Evolutionary conservation across 202 grass and related monocot species (phyloP), one percentile per base, ranked within the genome.

Genomic region (Musa balbisiana): DNA sequence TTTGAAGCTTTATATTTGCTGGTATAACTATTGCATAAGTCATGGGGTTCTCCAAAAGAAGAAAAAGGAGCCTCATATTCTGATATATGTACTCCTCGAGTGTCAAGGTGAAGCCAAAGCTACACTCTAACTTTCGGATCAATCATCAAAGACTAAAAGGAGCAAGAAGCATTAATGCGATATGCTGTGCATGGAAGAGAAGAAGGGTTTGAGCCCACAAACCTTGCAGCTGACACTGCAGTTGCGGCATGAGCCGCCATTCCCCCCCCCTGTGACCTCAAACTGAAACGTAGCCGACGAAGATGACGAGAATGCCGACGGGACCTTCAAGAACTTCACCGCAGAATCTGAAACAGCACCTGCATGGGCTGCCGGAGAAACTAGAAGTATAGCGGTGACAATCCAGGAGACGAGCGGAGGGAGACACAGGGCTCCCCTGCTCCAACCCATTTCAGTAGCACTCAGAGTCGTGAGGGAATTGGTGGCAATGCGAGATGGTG

Each of bases 171-270:
- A 11, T 52, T 3, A 66, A 73, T 23, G 17, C 11, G 25, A 8
- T 15, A 53, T 16, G 10, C 10, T 43, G 8, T 59, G 15, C 17
- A n/a, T 23, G 76, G 13, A 33, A 16, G 12, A 73, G 23, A 68
- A 26, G 11, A 1, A 15, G 2, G 27, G 19, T 15, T 8, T 12
- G 43, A 71, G 29, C 17, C 22, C 9, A 50, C 79, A 52, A 59
- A 92, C 90, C 90, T 87, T 83, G 87, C 87, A 92, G 84, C 71
- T 79, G 78, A 87, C 13, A 75, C 20, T 10, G 27, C 87, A 92
- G 16, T 78, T 74, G 51, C 43, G 68, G 77, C 87, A 92, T 2
- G 73, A 73, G 65, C 64, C 67, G 2, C 71, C 62, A 81, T 80
- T 78, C 2, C 65, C n/a, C 72, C 53, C 80, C 65, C 59, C 77